Base-by-base conservation (phyloP, 495 filamentous ascomycete species). In the Bacidia gigantensis region DNA sequence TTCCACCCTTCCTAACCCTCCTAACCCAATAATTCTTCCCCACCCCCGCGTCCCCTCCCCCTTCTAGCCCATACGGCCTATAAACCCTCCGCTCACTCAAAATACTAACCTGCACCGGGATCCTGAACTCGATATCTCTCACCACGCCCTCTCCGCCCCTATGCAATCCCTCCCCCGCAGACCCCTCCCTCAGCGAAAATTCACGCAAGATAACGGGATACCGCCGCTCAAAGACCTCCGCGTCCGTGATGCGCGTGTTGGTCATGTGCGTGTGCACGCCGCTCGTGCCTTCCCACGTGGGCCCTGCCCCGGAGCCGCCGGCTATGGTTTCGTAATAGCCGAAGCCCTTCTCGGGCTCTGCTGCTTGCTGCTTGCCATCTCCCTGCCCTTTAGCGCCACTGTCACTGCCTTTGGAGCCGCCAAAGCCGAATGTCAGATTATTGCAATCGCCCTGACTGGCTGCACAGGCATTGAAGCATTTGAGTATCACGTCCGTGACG, bases 251-350 rank as follows among this genome's bases (percentile, higher is more conserved):
- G 1, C 92, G 80, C 3, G 92, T 98, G 65, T 98, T 98, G n/a
- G 92, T 98, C 90, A 97, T 98, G 66, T 97, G 90, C 20, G 81
- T 83, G 63, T 98, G 92, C 42, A 97, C 87, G 41, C 92, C 92
- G 47, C 77, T 82, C 7, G 88, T 88, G 42, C 92, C 92, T 50
- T 86, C 76, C 92, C 92, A 98, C 32, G 76, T 75, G 0, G 84
- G 78, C 0, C 90, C 89, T 0, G 92, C 92, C 48, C 92, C 92
- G 56, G 80, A 84, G 9, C 92, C 92, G 23, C 92, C 92, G 2
- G 90, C 88, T 17, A 80, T 68, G 57, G 88, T 88, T 26, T 82
- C 81, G 68, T 97, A 97, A 73, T 98, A 98, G 17, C 92, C 92
- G 64, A 98, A 98, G 52, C 90, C 92, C 52, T 87, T 94, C 10